phyloP scores from a whole-genome alignment of 2,329 filamentous ascomycete species.

The Ascochyta fabae region DNA sequence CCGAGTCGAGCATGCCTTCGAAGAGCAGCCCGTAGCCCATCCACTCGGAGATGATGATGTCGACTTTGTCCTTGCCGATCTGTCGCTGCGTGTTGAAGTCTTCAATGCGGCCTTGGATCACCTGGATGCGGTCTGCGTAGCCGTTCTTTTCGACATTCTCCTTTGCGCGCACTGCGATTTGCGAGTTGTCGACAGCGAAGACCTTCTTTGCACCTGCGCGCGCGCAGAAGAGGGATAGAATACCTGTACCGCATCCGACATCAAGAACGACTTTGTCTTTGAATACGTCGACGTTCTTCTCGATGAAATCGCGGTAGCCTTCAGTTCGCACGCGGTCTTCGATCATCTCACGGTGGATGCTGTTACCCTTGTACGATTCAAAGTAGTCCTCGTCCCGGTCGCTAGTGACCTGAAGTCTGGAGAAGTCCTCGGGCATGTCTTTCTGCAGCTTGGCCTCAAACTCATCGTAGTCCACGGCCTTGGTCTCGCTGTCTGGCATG shows the following conservation, averaged over 20 bases:
- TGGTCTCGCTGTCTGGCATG: constrained; percentile 37
- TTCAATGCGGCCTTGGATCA: constrained; percentile 84
- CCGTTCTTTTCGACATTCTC: constrained; percentile 85
- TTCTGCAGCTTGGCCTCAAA: constrained; percentile 51
- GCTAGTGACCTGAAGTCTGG: constrained; percentile 37
- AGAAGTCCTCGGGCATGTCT: constrained; percentile 44
- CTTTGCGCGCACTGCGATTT: constrained; percentile 84
- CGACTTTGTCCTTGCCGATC: constrained; percentile 65
- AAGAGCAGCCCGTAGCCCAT: constrained; percentile 96
- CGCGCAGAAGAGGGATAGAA: constrained; percentile 93
- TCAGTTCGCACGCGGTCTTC: constrained; percentile 89
- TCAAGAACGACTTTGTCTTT: constrained; percentile 86
- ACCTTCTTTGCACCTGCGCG: constrained; percentile 86
- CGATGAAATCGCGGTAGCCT: constrained; percentile 93
- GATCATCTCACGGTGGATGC: constrained; percentile 95
- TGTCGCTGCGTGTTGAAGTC: constrained; percentile 73
- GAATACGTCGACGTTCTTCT: constrained; percentile 87
- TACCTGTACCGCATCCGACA: constrained; percentile 83
- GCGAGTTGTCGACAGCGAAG: constrained; percentile 89
- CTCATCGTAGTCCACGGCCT: constrained; percentile 42
- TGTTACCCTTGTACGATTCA: constrained; percentile 66
- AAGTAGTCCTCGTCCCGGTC: constrained; percentile 68
- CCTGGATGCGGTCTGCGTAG: constrained; percentile 75
- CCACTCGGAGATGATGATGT: constrained; percentile 97
- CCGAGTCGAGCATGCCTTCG: constrained; percentile 94